Evolutionary conservation across 73 alveolate species (phyloP).

Genomic region (Stentor roeselii): DNA sequence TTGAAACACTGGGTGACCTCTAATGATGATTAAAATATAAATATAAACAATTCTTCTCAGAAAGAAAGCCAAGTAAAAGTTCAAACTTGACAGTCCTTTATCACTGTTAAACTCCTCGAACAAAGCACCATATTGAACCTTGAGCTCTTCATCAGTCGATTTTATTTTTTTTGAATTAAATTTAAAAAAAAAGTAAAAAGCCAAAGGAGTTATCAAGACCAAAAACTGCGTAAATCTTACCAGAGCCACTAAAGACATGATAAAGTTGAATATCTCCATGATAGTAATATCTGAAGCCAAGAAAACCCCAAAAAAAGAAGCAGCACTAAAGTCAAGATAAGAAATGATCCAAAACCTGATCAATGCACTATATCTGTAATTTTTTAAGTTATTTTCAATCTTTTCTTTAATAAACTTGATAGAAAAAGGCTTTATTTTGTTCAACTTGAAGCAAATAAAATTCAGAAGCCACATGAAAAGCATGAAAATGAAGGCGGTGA

Average conservation of each 20-base stretch:
- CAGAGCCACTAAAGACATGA: neutral
- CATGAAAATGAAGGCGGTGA: neutral
- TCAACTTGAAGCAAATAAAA: neutral
- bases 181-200: neutral
- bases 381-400: neutral
- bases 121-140: neutral
- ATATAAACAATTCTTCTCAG: conserved; percentile 7
- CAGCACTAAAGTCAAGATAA: conserved; percentile 9
- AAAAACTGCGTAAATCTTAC: neutral
- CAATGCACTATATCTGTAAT: neutral
- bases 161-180: neutral
- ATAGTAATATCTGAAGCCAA: neutral
- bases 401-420: neutral
- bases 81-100: neutral
- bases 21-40: neutral
- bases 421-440: neutral
- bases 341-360: neutral
- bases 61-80: neutral
- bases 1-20: neutral
- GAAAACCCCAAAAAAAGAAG: neutral
- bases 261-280: neutral
- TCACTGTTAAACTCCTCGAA: neutral
- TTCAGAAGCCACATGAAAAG: no score
- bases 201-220: neutral
- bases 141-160: neutral